A percentile compares a stretch with the other conserved stretches of the same genome.
Evolutionary conservation across 495 filamentous ascomycete genomes (phyloP).

Genomic region (Penicillium paxilli): DNA sequence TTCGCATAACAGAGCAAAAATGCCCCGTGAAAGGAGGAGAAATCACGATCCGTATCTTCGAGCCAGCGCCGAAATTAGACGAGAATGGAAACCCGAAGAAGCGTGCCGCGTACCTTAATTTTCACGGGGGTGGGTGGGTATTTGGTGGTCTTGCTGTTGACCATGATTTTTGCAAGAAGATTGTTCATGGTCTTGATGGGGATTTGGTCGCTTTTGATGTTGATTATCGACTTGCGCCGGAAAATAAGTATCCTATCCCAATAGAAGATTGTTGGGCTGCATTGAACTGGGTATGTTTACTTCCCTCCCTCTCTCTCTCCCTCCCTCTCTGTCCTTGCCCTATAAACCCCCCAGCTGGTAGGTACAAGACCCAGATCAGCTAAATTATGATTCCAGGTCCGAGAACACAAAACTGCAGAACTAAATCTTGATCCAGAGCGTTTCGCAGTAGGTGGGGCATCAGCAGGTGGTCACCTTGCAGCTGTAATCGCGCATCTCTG

Average conservation of each 20-base stretch:
- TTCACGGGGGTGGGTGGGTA: constrained; percentile 44
- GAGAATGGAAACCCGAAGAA: constrained; percentile 29
- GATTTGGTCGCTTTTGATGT: constrained; percentile 40
- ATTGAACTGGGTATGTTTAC: constrained; percentile 38
- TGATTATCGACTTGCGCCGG: constrained; percentile 40
- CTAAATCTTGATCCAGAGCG: constrained; percentile 33
- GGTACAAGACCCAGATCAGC: no score
- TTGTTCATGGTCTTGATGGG: constrained; percentile 36
- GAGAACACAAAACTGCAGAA: constrained; percentile 29
- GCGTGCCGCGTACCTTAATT: constrained; percentile 40
- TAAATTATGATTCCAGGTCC: no score
- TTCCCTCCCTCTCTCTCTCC: background rate
- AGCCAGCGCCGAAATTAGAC: constrained; percentile 30
- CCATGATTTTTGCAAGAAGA: constrained; percentile 38
- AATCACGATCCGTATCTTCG: constrained; percentile 39
- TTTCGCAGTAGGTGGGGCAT: constrained; percentile 35
- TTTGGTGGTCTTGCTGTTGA: constrained; percentile 35
- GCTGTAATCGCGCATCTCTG: constrained; percentile 39
- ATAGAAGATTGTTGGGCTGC: constrained; percentile 41
- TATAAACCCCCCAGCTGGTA: background rate
- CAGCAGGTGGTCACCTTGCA: constrained; percentile 42
- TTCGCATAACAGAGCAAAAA: constrained; percentile 39
- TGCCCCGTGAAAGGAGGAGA: constrained; percentile 37
- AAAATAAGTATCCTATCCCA: constrained; percentile 34
- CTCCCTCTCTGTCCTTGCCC: background rate